Evolutionary conservation across 139 green algal species (phyloP).

Genomic region (Gonium pectorale): DNA sequence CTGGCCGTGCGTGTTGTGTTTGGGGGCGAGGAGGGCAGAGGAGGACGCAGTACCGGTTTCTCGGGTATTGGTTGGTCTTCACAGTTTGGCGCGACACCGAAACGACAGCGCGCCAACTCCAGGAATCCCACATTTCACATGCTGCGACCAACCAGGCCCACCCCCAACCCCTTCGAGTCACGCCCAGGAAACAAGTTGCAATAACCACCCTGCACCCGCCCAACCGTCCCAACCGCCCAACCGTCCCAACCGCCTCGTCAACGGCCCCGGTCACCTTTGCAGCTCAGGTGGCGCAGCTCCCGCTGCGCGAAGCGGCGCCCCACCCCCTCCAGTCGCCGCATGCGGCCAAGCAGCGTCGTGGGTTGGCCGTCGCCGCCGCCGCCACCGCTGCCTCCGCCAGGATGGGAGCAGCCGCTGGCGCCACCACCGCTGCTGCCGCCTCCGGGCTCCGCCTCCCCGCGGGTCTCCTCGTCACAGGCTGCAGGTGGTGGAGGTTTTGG

Average conservation of each 20-base stretch:
- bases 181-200: too few species aligned
- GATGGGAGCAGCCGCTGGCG: neutral
- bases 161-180: neutral
- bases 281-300: constrained; percentile 61
- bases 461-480: neutral
- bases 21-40: too few species aligned
- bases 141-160: too few species aligned
- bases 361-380: neutral
- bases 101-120: too few species aligned
- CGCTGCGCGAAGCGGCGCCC: constrained; percentile 50
- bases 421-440: neutral
- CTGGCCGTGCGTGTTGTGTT: too few species aligned
- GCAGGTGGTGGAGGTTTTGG: neutral
- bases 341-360: constrained; percentile 63
- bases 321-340: constrained; percentile 70
- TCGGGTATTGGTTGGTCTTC: too few species aligned
- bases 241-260: neutral
- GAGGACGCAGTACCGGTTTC: too few species aligned
- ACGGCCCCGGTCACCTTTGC: constrained; percentile 43
- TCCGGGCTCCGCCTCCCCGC: neutral
- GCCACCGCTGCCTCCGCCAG: neutral
- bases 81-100: too few species aligned
- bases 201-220: too few species aligned
- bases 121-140: too few species aligned
- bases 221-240: neutral